Conservation (phyloP, 768 basidiomycete species). For the Hortiboletus campestris region DNA sequence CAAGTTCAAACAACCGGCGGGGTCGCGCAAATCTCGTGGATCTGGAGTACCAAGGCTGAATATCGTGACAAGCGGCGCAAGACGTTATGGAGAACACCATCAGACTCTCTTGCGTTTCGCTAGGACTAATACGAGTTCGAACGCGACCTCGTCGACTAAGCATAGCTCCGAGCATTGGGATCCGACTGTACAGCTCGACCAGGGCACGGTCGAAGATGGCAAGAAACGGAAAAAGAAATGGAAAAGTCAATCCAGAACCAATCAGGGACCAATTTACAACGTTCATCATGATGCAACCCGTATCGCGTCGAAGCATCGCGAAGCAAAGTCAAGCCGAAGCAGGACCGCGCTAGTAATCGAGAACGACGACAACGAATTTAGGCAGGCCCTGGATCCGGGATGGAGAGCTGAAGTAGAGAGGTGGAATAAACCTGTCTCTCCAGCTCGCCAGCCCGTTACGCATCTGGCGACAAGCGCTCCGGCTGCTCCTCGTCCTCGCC, state of each 20-base stretch:
- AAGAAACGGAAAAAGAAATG: slow-evolving; percentile 24
- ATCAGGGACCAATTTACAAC: slow-evolving; percentile 35
- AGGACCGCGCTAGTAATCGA: slow-evolving; percentile 39
- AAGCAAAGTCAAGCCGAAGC: slow-evolving; percentile 4
- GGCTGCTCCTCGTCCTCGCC: slow-evolving; percentile 9
- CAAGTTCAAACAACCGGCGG: slow-evolving; percentile 12
- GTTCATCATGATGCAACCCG: slow-evolving; percentile 38
- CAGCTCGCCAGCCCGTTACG: slow-evolving; percentile 11
- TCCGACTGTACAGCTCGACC: slow-evolving; percentile 8
- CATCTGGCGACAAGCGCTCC: background rate
- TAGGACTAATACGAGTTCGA: slow-evolving; percentile 9
- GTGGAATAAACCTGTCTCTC: slow-evolving; percentile 26
- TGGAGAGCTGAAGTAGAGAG: slow-evolving; percentile 34
- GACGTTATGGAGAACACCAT: slow-evolving; percentile 31
- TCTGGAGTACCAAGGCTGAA: slow-evolving; percentile 27
- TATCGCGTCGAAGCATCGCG: slow-evolving; percentile 33
- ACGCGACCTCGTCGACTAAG: slow-evolving; percentile 5
- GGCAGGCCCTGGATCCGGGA: slow-evolving; percentile 40
- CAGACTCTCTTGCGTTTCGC: slow-evolving; percentile 42
- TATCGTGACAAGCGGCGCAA: slow-evolving; percentile 39
- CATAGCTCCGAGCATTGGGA: slow-evolving; percentile 4
- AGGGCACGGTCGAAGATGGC: slow-evolving; percentile 1
- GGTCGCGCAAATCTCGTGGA: slow-evolving; percentile 12
- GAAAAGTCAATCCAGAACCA: slow-evolving; percentile 28
- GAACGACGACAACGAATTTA: slow-evolving; percentile 44